phyloP scores from a whole-genome alignment of 352 stramenopile genomes.

The Phytophthora hybrid region DNA sequence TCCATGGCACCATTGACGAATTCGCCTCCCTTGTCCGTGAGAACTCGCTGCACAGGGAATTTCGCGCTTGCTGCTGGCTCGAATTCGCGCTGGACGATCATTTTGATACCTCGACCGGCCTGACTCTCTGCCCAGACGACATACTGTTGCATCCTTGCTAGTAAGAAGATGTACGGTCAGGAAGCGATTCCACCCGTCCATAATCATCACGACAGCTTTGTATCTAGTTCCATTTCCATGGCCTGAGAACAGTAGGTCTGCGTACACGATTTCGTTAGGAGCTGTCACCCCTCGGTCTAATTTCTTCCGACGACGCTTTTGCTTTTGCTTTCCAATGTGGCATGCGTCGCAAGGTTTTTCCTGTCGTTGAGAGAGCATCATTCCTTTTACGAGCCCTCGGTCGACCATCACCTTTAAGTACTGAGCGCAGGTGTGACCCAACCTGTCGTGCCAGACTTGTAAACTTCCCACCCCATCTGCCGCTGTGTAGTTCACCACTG shows the following conservation, averaged over 20 bases:
- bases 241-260: conserved; percentile 6
- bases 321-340: conserved; percentile 14
- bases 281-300: conserved; percentile 1
- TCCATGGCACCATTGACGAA: conserved; percentile 12
- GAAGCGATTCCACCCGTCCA: conserved; percentile 18
- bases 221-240: conserved; percentile 4
- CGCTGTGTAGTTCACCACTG: conserved; percentile 1
- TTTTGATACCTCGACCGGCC: conserved; percentile 8
- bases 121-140: conserved; percentile 15
- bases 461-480: neutral
- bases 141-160: conserved; percentile 14
- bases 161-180: conserved; percentile 5
- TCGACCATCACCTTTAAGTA: conserved; percentile 16
- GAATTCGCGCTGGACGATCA: conserved; percentile 10
- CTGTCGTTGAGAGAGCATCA: neutral
- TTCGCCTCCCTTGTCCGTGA: conserved; percentile 10
- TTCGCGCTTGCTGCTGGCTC: neutral
- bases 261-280: conserved; percentile 15
- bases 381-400: neutral
- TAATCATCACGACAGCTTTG: conserved; percentile 9
- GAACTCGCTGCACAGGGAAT: conserved; percentile 4
- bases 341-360: conserved; percentile 1
- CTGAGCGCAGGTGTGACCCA: neutral
- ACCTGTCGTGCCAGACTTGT: neutral
- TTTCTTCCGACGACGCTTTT: conserved; percentile 5